These are phyloP conservation scores for Nigrospora osmanthi DNA, from an alignment of 2,329 filamentous ascomycete genomes.

Conservation along the genomic window DNA sequence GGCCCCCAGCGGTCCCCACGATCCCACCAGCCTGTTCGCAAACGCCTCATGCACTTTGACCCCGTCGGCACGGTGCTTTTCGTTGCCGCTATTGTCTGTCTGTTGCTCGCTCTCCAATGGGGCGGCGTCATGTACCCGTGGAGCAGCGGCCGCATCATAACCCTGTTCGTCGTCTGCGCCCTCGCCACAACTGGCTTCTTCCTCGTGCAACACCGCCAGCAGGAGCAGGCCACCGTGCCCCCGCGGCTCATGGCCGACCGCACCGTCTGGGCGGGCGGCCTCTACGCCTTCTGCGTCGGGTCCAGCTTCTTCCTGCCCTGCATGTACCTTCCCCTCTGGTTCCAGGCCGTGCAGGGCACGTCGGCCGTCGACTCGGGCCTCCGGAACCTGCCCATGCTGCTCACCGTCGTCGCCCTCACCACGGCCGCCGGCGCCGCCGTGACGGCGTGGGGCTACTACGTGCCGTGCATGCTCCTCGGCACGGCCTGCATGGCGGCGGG, in stretches of 20 bases:
- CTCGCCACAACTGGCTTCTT: constrained; percentile 23
- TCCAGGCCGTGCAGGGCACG: constrained; percentile 23
- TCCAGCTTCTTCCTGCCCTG: constrained; percentile 20
- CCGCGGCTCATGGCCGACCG: constrained; percentile 28
- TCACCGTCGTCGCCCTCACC: constrained; percentile 20
- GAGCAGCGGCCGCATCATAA: constrained; percentile 23
- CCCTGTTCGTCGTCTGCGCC: constrained; percentile 21
- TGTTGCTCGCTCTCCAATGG: constrained; percentile 40
- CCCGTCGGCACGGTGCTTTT: constrained; percentile 17
- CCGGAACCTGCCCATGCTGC: constrained; percentile 24
- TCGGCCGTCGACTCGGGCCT: constrained; percentile 25
- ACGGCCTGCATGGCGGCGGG: constrained; percentile 22
- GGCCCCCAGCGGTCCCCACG: constrained; percentile 5
- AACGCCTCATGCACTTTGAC: constrained; percentile 16
- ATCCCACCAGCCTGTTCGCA: constrained; percentile 5
- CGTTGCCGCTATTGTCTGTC: constrained; percentile 29
- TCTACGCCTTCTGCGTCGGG: constrained; percentile 26
- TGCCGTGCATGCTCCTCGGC: constrained; percentile 28
- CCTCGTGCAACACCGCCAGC: constrained; percentile 23
- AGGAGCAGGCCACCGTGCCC: constrained; percentile 30
- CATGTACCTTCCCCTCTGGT: constrained; percentile 24
- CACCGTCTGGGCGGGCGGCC: constrained; percentile 19
- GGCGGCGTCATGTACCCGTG: constrained; percentile 28
- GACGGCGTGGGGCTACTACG: constrained; percentile 27
- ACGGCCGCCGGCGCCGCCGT: constrained; percentile 18